These are phyloP conservation scores for Caryopteris hybrid DNA, from an alignment of 305 asterid species.

Conservation along the genomic window DNA sequence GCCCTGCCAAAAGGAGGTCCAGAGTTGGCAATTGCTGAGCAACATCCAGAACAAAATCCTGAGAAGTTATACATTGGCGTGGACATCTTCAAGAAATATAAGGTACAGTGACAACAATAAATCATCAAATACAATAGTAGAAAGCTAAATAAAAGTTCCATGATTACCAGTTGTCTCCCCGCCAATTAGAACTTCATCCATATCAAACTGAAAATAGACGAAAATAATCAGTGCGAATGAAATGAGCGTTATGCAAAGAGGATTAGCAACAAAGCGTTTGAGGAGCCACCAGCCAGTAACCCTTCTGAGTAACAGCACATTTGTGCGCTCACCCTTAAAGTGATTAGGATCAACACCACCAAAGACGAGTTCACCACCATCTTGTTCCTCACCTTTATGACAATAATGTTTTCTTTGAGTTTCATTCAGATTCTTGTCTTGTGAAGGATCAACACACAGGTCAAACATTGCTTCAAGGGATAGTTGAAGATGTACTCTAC, in stretches of 20 bases:
- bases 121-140: neutral
- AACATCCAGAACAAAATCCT: slow-evolving; percentile 78
- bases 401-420: neutral
- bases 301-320: slow-evolving; percentile 79
- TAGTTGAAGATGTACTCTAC: neutral
- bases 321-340: slow-evolving; percentile 80
- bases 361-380: slow-evolving; percentile 87
- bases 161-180: slow-evolving; percentile 69
- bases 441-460: neutral
- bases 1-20: slow-evolving; percentile 94
- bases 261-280: neutral
- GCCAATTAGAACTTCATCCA: slow-evolving; percentile 83
- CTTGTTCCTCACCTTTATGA: slow-evolving; percentile 54
- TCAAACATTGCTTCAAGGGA: neutral
- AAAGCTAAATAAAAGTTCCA: neutral
- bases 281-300: slow-evolving; percentile 84
- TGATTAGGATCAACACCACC: slow-evolving; percentile 87
- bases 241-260: neutral
- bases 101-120: neutral
- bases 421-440: neutral
- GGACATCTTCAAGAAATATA: slow-evolving; percentile 3
- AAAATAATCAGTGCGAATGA: slow-evolving; percentile 9
- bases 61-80: slow-evolving; percentile 14
- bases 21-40: slow-evolving; percentile 92
- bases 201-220: slow-evolving; percentile 55